Conservation (phyloP, 139 green algal species). For the Tetradesmus obliquus region DNA sequence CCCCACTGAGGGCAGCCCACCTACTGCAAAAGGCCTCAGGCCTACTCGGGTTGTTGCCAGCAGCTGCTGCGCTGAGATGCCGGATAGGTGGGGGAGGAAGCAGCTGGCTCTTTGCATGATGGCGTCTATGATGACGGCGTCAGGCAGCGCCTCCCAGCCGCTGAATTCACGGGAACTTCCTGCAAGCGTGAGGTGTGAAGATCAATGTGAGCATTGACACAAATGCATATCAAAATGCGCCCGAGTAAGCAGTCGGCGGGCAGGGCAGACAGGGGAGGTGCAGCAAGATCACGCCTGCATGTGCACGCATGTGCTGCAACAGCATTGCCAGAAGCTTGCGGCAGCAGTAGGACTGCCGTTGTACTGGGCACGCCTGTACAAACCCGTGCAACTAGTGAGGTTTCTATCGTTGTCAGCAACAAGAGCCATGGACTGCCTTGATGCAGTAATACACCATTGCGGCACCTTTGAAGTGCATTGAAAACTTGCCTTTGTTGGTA, state of each 20-base stretch:
- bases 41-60: conserved; percentile 61
- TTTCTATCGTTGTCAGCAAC: too few species aligned
- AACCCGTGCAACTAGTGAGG: too few species aligned
- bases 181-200: not conserved
- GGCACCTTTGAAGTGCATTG: not conserved
- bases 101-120: conserved; percentile 68
- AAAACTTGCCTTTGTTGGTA: not conserved
- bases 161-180: conserved; percentile 75
- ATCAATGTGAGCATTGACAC: not conserved
- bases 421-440: not conserved
- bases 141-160: conserved; percentile 52
- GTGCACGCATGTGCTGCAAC: not conserved
- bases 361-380: not conserved
- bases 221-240: too few species aligned
- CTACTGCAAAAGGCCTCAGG: conserved; percentile 69
- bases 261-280: too few species aligned
- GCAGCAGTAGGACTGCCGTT: not conserved
- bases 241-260: too few species aligned
- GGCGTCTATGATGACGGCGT: conserved; percentile 53
- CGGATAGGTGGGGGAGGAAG: conserved; percentile 71
- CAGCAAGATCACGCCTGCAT: too few species aligned
- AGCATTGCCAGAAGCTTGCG: not conserved
- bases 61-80: not conserved
- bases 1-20: conserved; percentile 69
- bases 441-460: not conserved